Base-by-base conservation (phyloP, 805 yeast species). In the Candida nemodendra region DNA sequence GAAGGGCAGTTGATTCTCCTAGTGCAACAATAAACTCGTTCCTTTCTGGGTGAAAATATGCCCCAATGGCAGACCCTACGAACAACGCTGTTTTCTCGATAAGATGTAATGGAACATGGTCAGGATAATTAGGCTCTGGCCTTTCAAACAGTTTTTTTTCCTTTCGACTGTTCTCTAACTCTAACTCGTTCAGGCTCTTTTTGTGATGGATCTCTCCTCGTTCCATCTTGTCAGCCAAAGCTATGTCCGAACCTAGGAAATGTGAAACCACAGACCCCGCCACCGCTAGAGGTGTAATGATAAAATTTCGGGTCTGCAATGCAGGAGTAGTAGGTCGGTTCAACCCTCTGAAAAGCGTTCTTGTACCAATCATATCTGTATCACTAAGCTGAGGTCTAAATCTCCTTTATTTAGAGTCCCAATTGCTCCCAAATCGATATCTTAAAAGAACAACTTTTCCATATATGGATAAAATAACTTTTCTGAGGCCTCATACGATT, bases 1-100 rank as follows among this genome's bases (percentile, higher is more conserved):
- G 79, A 27, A 84, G 68, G 6, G 96, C 95, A 0, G 96, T 84
- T 12, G 91, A 79, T 58, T 93, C 99, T 1, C 99, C 99, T 49
- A 85, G 68, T 26, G 85, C 89, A 16, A 83, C 89, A 41, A 85
- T 83, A 52, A 81, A 79, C 42, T 77, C 78, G 41, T 86, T 86
- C 39, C 81, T 64, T 51, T 82, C 88, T 5, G 93, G 95, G 53
- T 84, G 89, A 34, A 76, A 67, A 52, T 69, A 79, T 0, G 96
- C 83, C 17, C 90, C 91, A 14, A 85, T 54, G 2, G 95, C 87
- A 3, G 95, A 83, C 1, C 88, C 81, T 0, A 71, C 61, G 45
- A 86, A 78, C 63, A 93, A 65, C 26, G 83, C 59, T 2, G 69
- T 50, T 43, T 83, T 74, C 55, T 91, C 97, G 36, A 74, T 56